Conservation (phyloP, 2,329 filamentous ascomycete genomes). For the Myrmaecium sp. region DNA sequence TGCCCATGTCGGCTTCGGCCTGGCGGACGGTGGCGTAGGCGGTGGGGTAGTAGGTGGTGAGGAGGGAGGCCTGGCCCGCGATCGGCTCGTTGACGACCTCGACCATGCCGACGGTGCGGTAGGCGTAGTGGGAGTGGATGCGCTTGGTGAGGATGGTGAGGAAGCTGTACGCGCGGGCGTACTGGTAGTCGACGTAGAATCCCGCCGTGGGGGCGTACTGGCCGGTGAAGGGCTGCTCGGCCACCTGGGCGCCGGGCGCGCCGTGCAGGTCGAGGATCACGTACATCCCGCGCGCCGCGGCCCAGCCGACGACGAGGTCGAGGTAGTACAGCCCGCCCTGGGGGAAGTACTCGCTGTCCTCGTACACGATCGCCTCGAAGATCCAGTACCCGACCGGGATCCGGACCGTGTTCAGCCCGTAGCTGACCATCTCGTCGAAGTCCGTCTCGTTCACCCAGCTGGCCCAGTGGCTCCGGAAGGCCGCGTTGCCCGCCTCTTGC, state of each 20-base stretch:
- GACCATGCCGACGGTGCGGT: conserved; percentile 41
- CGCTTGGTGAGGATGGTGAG: conserved; percentile 38
- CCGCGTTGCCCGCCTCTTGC: conserved; percentile 28
- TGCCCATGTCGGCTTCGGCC: conserved; percentile 28
- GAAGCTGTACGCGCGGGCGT: conserved; percentile 36
- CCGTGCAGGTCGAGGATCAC: conserved; percentile 34
- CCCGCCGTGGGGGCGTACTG: conserved; percentile 24
- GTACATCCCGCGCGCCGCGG: conserved; percentile 32
- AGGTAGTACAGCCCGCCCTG: conserved; percentile 31
- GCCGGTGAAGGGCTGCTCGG: conserved; percentile 31
- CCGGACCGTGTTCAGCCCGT: conserved; percentile 36
- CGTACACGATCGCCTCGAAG: conserved; percentile 31
- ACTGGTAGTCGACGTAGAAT: conserved; percentile 42
- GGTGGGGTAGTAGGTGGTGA: conserved; percentile 28
- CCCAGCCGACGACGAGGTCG: conserved; percentile 30
- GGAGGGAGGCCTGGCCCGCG: conserved; percentile 14
- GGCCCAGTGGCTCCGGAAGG: conserved; percentile 34
- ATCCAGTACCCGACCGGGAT: conserved; percentile 42
- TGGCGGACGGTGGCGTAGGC: conserved; percentile 30
- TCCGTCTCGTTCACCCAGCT: conserved; percentile 33
- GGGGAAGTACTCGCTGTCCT: conserved; percentile 33
- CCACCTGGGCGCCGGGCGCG: conserved; percentile 32
- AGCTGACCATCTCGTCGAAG: conserved; percentile 31
- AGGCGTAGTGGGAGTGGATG: conserved; percentile 31
- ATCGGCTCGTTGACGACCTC: conserved; percentile 42